phyloP scores from a whole-genome alignment of 2,329 filamentous ascomycete genomes.

The Emergomyces pasteurianus region DNA sequence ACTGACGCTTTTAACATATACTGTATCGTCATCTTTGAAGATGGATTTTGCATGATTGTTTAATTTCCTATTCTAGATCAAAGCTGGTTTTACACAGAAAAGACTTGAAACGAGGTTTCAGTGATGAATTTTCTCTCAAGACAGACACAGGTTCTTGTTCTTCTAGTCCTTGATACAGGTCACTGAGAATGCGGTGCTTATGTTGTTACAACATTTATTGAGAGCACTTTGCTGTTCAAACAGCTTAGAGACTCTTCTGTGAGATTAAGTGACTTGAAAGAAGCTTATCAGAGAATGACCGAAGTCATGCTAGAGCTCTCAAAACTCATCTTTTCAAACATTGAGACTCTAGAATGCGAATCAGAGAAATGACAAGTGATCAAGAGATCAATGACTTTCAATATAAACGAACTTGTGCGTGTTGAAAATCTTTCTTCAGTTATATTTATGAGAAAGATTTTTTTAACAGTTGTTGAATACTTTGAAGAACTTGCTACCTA shows the following conservation, averaged over 20 bases:
- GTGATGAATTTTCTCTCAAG: slow-evolving; percentile 2
- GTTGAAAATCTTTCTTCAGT: slow-evolving; percentile 6
- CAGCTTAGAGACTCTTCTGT: slow-evolving; percentile 7
- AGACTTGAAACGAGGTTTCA: slow-evolving; percentile 2
- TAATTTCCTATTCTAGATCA: slow-evolving; percentile 10
- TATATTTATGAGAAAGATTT: neutral
- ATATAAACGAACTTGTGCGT: slow-evolving; percentile 9
- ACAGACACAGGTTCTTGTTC: slow-evolving; percentile 1
- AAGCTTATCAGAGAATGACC: slow-evolving; percentile 7
- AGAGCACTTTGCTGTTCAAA: slow-evolving; percentile 8
- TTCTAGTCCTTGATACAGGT: neutral
- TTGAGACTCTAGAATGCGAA: slow-evolving; percentile 6
- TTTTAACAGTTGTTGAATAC: neutral
- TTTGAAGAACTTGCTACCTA: slow-evolving; percentile 2
- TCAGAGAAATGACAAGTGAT: neutral
- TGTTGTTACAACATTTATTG: slow-evolving; percentile 6
- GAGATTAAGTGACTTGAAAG: slow-evolving; percentile 4
- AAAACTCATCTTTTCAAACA: slow-evolving; percentile 7
- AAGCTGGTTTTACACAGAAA: slow-evolving; percentile 2
- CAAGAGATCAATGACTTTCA: slow-evolving; percentile 8
- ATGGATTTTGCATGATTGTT: slow-evolving; percentile 12
- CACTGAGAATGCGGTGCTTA: slow-evolving; percentile 1
- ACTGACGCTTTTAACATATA: slow-evolving; percentile 14
- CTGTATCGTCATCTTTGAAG: slow-evolving; percentile 13
- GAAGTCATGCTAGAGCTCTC: slow-evolving; percentile 8